Base-by-base conservation (phyloP, 2,329 filamentous ascomycete species). In the Cercospora zeae-maydis region DNA sequence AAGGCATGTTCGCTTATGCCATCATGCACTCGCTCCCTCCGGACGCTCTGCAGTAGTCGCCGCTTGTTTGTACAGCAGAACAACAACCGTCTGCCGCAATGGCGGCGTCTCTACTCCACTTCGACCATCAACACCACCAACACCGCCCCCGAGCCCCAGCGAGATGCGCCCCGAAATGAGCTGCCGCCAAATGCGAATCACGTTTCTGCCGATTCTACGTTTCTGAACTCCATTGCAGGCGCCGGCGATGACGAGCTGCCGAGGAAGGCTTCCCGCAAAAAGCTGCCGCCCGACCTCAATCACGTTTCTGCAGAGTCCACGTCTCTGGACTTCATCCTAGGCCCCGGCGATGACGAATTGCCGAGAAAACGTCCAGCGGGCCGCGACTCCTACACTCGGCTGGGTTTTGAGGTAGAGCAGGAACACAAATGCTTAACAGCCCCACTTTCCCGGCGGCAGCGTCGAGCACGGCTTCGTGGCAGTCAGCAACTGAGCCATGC, bases 1-100 rank as follows among this genome's bases (percentile, higher is more conserved):
- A 52, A 52, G 47, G 47, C 47, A 76, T 75, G 74, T 67, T 62
- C 70, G 73, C 73, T 70, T 74, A 76, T 76, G 75, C 73, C 71
- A 71, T 71, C 62, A 76, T 76, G 75, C 59, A 63, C 49, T 51
- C 58, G 63, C 45, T 45, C 58, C 47, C 36, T 66, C 52, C 65
- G 67, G 61, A 67, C 62, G 63, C 67, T 66, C 56, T 59, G 65
- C 55, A 62, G 57, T 67, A 66, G 58, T 63, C 61, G 21, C 31
- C 45, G 16, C 31, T 42, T 47, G 24, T 45, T 36, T 21, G 13
- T 13, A 16, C 24, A 30, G 47, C 47, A 52, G 47, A 31, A 16
- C 27, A 21, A 13, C 47, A 13, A 16, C 10, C 47, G 47, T 52
- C 47, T 52, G 47, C 47, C 47, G 30, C 47, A 33, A 52, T 52